Base-by-base conservation (phyloP, 345 rosid species). In the Murraya paniculata region DNA sequence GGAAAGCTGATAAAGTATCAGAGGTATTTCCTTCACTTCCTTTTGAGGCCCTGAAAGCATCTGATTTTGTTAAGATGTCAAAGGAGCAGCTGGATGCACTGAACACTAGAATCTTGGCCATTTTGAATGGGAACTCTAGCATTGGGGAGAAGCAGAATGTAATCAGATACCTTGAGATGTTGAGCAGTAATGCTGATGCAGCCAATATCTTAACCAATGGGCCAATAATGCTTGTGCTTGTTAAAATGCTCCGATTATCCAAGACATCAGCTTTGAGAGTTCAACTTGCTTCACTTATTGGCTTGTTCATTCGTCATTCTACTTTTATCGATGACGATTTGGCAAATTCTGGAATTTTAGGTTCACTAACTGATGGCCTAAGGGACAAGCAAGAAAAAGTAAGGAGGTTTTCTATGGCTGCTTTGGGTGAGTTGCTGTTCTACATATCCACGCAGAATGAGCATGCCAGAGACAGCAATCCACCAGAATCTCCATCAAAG, bases 381-480 rank as follows among this genome's bases (percentile, higher is more conserved):
- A 88, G 97, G 76, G 97, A 92, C 88, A 89, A 86, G 84, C 98
- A 94, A 83, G 99, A 96, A 81, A 96, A 94, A 83, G 94, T 94
- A 61, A 89, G 99, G 84, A 87, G 98, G 82, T 94, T 96, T 79
- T 92, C 92, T 24, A 92, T 96, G 99, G 99, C 98, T 58, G 98
- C 99, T 84, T 84, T 96, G 81, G 99, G 99, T 66, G 99, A 96
- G 85, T 79, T 96, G 88, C 82, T 96, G 75, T 96, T 94, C 87
- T 96, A 96, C 82, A 89, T 96, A 77, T 94, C 99, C 82, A 92
- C 99, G 24, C 99, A 91, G 84, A 94, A 86, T 81, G 98, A 96
- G 78, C 92, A 92, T 39, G 83, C 18, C 62, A 90, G 82, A 80
- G 95, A 89, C 59, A 88, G 72, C 72, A 86, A 83, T 83, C 94